Evolutionary conservation across 768 basidiomycete species (phyloP), one percentile per base, ranked within the genome.

Genomic region (Saitozyma podzolica): DNA sequence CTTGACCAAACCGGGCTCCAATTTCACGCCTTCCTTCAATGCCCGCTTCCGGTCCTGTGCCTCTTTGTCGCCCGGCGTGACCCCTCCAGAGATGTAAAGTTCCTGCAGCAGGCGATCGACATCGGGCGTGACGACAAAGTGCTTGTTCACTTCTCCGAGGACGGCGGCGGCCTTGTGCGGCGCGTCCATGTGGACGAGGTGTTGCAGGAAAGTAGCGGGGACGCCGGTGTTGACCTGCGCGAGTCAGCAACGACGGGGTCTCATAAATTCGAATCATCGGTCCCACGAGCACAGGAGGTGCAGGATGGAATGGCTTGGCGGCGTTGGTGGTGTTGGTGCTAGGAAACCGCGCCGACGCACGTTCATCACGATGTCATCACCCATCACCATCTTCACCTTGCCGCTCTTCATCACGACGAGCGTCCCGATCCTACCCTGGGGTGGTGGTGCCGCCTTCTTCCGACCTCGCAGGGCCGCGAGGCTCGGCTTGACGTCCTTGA

Each of bases 321-420:
- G 10, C 50, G 41, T 29, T 29, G 29, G 29, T 29, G 16, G 47
- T 13, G 13, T 1, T 1, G 47, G 14, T 16, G 81, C 29, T 29
- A 29, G 29, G 29, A 29, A 29, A 2, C 29, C 29, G 29, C 29
- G 29, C 29, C 29, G 58, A 54, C 87, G 66, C 77, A 93, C 93
- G 75, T 94, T 89, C 74, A 95, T 82, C 11, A 95, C 80, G 43
- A 92, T 91, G 41, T 86, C 89, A 65, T 92, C 88, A 3, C 83
- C 84, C 29, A 96, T 80, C 19, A 90, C 87, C 83, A 96, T 90
- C 80, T 91, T 94, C 59, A 92, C 88, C 9, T 85, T 83, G 7
- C 93, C 93, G 69, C 88, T 92, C 57, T 84, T 85, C 78, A 92
- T 91, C 1, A 95, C 83, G 70, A 93, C 91, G 48, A 96, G 82